Evolutionary conservation across 768 basidiomycete species (phyloP).

Genomic region (Lactarius pseudohatsudake): DNA sequence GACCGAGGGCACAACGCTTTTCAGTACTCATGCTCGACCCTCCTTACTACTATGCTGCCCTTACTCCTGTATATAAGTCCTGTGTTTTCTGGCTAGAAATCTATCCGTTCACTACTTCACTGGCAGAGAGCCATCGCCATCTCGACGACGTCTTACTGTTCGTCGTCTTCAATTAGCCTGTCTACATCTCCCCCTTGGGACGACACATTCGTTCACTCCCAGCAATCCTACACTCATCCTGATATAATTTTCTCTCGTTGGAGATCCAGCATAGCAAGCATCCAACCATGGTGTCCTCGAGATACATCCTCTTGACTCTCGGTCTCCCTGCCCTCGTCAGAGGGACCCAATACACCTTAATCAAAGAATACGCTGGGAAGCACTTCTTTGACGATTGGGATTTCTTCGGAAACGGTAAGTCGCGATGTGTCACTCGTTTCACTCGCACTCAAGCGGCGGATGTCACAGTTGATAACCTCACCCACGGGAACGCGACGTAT

Average conservation of each 20-base stretch:
- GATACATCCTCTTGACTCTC: slow-evolving; percentile 4
- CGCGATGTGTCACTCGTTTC: not conserved
- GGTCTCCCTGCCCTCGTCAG: slow-evolving; percentile 12
- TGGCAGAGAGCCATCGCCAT: no score
- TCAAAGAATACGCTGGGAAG: slow-evolving; percentile 23
- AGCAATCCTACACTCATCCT: not conserved
- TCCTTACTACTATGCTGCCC: not conserved
- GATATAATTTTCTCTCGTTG: not conserved
- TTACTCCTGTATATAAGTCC: not conserved
- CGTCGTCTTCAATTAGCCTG: no score
- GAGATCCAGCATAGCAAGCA: not conserved
- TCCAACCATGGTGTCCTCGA: slow-evolving; percentile 3
- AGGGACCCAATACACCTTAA: slow-evolving; percentile 15
- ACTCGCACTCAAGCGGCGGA: not conserved
- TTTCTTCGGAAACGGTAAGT: slow-evolving; percentile 27
- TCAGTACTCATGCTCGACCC: not conserved
- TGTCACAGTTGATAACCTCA: slow-evolving; percentile 61
- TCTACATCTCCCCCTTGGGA: no score
- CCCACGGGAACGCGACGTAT: slow-evolving; percentile 65
- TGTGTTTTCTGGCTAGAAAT: not conserved
- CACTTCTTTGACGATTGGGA: slow-evolving; percentile 26
- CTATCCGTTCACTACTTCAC: not conserved
- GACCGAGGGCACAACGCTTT: not conserved
- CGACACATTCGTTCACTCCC: no score
- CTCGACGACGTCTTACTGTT: no score